Percentiles rank a stretch among this genome's conserved stretches.
Evolutionary conservation across 805 yeast genomes (phyloP).

Genomic region (Wickerhamiella australiensis): DNA sequence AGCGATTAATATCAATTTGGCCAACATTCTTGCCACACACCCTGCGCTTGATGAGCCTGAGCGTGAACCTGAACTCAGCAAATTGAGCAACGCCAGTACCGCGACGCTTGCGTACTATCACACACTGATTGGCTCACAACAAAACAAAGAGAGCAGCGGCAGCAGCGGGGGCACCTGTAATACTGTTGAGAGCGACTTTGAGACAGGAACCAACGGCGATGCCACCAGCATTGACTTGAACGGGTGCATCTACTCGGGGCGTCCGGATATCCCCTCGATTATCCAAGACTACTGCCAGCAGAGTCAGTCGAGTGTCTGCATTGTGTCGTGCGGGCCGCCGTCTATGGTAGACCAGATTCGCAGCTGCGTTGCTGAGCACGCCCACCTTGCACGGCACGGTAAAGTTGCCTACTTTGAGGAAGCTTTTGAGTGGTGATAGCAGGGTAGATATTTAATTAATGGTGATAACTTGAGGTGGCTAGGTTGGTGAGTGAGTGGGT

Average conservation of each 20-base stretch:
- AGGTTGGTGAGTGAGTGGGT: too few species aligned
- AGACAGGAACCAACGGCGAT: background rate
- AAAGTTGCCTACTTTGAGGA: conserved; percentile 61
- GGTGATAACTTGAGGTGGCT: background rate
- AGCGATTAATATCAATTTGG: background rate
- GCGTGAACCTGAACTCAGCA: background rate
- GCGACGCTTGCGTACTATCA: background rate
- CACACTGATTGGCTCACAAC: background rate
- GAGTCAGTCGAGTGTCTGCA: conserved; percentile 35
- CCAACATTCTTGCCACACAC: background rate
- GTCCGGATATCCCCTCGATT: conserved; percentile 29
- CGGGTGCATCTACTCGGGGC: conserved; percentile 27
- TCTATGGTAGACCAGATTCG: conserved; percentile 23
- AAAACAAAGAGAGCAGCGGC: background rate
- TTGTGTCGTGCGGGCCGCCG: conserved; percentile 27
- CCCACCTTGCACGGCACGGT: conserved; percentile 28
- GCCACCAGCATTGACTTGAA: conserved; percentile 6
- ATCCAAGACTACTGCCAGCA: conserved; percentile 37
- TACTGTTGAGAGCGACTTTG: background rate
- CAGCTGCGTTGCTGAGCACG: conserved; percentile 16
- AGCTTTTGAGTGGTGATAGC: conserved; percentile 51
- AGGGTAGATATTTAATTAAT: background rate
- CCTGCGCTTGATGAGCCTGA: background rate
- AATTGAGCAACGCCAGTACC: background rate
- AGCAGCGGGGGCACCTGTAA: background rate